Evolutionary conservation across 345 rosid genomes (phyloP).

Genomic region (Gynandropsis gynandra): DNA sequence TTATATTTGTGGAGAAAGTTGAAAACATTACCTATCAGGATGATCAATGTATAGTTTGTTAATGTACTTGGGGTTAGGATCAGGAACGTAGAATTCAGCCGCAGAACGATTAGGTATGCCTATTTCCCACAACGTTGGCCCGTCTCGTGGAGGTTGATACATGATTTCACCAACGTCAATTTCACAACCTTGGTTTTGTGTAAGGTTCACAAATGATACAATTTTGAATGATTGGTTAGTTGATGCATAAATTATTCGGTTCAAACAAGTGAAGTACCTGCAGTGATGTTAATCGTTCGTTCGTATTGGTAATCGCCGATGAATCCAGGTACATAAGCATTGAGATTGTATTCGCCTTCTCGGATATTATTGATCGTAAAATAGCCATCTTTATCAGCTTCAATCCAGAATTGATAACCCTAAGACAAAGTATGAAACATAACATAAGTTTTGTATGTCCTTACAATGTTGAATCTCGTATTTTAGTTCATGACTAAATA

Average conservation of each 20-base stretch:
- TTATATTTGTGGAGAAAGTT: not conserved
- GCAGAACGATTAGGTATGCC: constrained; percentile 77
- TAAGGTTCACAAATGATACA: constrained; percentile 6
- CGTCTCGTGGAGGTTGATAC: constrained; percentile 61
- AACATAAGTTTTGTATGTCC: not conserved
- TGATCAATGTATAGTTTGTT: constrained; percentile 57
- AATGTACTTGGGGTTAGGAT: constrained; percentile 56
- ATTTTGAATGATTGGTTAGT: not conserved
- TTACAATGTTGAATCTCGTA: not conserved
- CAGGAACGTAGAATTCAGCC: constrained; percentile 64
- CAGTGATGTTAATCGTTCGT: constrained; percentile 29
- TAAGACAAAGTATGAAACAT: constrained; percentile 10
- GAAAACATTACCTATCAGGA: constrained; percentile 50
- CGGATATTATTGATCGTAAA: constrained; percentile 41
- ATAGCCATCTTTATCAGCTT: constrained; percentile 46
- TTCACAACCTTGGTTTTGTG: constrained; percentile 35
- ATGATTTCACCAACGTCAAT: constrained; percentile 46
- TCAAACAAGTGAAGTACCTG: constrained; percentile 34
- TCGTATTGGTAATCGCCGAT: constrained; percentile 60
- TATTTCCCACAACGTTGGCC: constrained; percentile 91
- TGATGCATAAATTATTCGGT: not conserved
- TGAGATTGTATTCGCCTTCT: constrained; percentile 55
- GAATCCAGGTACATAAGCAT: constrained; percentile 65
- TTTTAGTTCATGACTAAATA: not conserved
- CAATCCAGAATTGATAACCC: constrained; percentile 82